Conservation (phyloP, 2,329 filamentous ascomycete genomes). For the Aspergillus ustus region DNA sequence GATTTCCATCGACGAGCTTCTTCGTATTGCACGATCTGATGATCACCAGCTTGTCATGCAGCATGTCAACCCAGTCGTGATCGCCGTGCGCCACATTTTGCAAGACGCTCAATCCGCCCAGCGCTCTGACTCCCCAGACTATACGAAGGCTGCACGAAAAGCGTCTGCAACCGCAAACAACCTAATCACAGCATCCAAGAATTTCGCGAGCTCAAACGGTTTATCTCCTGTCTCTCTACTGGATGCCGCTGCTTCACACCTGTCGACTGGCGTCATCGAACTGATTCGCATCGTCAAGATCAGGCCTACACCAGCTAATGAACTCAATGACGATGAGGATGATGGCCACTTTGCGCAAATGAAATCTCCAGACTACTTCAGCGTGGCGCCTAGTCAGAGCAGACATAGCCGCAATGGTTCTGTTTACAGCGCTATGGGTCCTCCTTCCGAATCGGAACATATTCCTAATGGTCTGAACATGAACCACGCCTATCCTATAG, state of each 20-base stretch:
- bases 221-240: conserved; percentile 91
- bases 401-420: conserved; percentile 70
- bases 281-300: conserved; percentile 85
- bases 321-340: conserved; percentile 79
- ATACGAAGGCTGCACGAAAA: conserved; percentile 73
- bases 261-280: conserved; percentile 84
- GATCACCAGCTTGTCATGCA: conserved; percentile 77
- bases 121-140: conserved; percentile 61
- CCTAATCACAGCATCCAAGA: conserved; percentile 91
- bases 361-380: conserved; percentile 71
- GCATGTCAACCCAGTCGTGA: conserved; percentile 83
- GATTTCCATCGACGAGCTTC: conserved; percentile 86
- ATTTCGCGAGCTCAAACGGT: conserved; percentile 80
- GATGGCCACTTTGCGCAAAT: conserved; percentile 67
- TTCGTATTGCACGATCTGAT: conserved; percentile 75
- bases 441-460: conserved; percentile 55
- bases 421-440: conserved; percentile 74
- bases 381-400: conserved; percentile 56
- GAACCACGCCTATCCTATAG: conserved; percentile 48
- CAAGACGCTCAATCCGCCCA: conserved; percentile 72
- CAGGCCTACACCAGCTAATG: conserved; percentile 71
- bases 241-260: conserved; percentile 89
- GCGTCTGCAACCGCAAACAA: conserved; percentile 95
- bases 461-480: conserved; percentile 37
- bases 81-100: conserved; percentile 81